Percentiles rank a stretch among this genome's conserved stretches.
Conservation (phyloP, 148 eudicot genomes). For the Rhododendron mucronatum region DNA sequence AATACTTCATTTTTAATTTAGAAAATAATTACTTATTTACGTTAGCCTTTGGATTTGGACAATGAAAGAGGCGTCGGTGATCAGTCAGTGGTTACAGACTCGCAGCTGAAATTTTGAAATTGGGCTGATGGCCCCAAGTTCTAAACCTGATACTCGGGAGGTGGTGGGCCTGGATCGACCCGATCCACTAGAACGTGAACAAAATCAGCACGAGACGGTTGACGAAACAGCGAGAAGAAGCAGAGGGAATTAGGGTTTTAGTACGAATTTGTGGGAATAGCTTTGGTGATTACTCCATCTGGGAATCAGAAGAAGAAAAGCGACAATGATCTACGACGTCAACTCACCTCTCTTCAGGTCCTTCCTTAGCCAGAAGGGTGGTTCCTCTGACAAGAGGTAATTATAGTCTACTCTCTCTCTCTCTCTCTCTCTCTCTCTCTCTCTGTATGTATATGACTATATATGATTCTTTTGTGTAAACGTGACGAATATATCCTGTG, state of each 20-base stretch:
- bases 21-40: no score
- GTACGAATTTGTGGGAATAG: neutral
- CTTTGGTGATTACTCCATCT: neutral
- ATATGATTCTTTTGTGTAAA: neutral
- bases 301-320: neutral
- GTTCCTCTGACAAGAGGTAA: constrained; percentile 57
- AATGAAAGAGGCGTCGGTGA: neutral
- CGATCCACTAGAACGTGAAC: neutral
- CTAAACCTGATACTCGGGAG: neutral
- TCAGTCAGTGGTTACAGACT: neutral
- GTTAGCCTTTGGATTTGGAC: neutral
- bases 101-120: neutral
- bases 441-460: no score
- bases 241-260: neutral
- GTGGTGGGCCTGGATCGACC: neutral
- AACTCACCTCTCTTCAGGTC: constrained; percentile 57
- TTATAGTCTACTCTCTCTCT: neutral
- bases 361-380: constrained; percentile 68
- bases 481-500: neutral
- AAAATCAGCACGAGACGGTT: neutral
- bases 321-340: constrained; percentile 59
- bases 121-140: neutral
- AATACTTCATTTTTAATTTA: no score
- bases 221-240: neutral
- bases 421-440: neutral